A percentile compares a stretch with the other conserved stretches of the same genome.
Conservation (phyloP, 2,329 filamentous ascomycete species). For the Allantophomopsis cytisporea region DNA sequence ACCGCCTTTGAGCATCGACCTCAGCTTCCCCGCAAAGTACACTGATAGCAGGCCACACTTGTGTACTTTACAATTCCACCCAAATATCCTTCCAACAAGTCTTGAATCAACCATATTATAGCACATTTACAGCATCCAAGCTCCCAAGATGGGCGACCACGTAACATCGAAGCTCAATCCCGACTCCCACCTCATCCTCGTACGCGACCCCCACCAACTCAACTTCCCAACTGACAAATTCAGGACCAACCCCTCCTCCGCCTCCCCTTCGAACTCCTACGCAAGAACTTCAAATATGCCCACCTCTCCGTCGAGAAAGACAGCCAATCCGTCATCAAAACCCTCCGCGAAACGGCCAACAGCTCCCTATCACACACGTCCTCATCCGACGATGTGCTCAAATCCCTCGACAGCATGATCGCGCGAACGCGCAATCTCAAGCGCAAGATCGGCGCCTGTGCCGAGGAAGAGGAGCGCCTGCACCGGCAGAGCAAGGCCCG, state of each 20-base stretch:
- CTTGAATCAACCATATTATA: too few species aligned
- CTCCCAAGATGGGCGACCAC: slow-evolving; percentile 38
- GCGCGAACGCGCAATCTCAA: slow-evolving; percentile 74
- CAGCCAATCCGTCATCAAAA: slow-evolving; percentile 44
- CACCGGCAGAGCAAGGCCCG: slow-evolving; percentile 66
- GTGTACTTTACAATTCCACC: background rate
- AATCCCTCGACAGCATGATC: slow-evolving; percentile 74
- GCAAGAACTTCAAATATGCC: slow-evolving; percentile 84
- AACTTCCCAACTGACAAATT: slow-evolving; percentile 5
- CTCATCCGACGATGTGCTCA: slow-evolving; percentile 58
- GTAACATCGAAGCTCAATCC: slow-evolving; percentile 58
- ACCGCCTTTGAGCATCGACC: too few species aligned
- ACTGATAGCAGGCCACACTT: too few species aligned
- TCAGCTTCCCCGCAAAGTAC: too few species aligned
- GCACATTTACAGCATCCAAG: too few species aligned
- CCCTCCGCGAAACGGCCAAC: slow-evolving; percentile 49
- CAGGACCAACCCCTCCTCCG: slow-evolving; percentile 92
- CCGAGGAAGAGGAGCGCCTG: slow-evolving; percentile 67
- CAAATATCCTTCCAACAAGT: background rate
- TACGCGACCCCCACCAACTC: slow-evolving; percentile 19
- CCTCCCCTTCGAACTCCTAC: slow-evolving; percentile 81
- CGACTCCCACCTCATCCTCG: slow-evolving; percentile 62
- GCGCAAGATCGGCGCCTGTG: slow-evolving; percentile 65
- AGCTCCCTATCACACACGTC: slow-evolving; percentile 50
- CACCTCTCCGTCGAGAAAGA: slow-evolving; percentile 67